phyloP scores from a whole-genome alignment of 2,329 filamentous ascomycete genomes.

The Pyricularia grisea region DNA sequence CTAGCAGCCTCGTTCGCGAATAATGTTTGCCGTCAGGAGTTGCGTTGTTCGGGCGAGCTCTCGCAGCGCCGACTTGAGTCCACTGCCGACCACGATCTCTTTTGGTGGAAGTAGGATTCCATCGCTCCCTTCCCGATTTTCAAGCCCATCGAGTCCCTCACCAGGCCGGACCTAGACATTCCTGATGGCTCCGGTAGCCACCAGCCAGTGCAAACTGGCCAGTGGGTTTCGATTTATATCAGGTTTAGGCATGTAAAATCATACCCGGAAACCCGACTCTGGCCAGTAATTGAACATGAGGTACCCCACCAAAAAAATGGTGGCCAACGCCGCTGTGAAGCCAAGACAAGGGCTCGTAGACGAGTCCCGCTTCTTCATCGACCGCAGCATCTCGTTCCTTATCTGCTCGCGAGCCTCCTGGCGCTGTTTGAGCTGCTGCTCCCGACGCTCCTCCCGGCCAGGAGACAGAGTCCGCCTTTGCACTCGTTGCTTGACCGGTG shows the following conservation, averaged over 20 bases:
- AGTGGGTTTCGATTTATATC: not conserved
- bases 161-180: not conserved
- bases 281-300: conserved; percentile 1
- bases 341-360: not conserved
- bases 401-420: not conserved
- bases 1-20: too few species aligned
- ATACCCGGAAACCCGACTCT: not conserved
- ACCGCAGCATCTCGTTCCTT: not conserved
- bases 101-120: too few species aligned
- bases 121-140: too few species aligned
- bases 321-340: not conserved
- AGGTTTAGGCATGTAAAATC: not conserved
- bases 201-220: not conserved
- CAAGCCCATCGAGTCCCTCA: not conserved
- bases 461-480: not conserved
- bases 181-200: not conserved
- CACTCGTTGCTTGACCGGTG: not conserved
- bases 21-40: too few species aligned
- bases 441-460: not conserved
- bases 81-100: too few species aligned
- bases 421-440: not conserved
- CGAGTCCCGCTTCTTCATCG: not conserved
- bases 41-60: too few species aligned
- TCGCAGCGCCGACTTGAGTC: too few species aligned
- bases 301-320: not conserved